phyloP scores from a whole-genome alignment of 73 alveolate species.

The Blepharisma stoltei region DNA sequence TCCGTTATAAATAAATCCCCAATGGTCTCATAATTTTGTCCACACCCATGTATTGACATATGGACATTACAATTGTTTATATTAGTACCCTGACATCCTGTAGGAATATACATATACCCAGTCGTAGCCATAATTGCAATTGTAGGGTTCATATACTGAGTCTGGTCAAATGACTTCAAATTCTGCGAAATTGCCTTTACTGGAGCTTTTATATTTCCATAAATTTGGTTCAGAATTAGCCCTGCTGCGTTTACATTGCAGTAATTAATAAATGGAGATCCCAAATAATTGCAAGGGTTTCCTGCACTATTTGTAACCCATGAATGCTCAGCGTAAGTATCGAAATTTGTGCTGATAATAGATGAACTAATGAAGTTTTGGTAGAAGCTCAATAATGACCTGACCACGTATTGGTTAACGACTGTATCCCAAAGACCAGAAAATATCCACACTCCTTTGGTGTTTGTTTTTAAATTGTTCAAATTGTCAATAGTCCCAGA shows the following conservation, averaged over 20 bases:
- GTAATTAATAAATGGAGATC: conserved; percentile 33
- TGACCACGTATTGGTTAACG: conserved; percentile 34
- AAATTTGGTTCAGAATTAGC: conserved; percentile 15
- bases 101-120: conserved; percentile 25
- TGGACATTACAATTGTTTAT: conserved; percentile 37
- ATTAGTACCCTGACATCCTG: background rate
- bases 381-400: conserved; percentile 22
- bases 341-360: conserved; percentile 13
- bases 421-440: conserved; percentile 37
- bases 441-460: conserved; percentile 34
- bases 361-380: background rate
- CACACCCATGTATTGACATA: conserved; percentile 55
- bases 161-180: conserved; percentile 6
- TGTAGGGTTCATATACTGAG: background rate
- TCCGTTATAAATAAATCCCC: conserved; percentile 30
- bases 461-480: conserved; percentile 8
- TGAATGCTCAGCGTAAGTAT: conserved; percentile 31
- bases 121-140: background rate
- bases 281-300: conserved; percentile 33
- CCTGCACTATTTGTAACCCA: conserved; percentile 35
- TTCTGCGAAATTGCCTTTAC: background rate
- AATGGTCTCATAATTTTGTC: conserved; percentile 36
- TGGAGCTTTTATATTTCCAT: background rate
- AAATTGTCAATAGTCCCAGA: conserved; percentile 33
- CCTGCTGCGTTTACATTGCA: conserved; percentile 30